A percentile compares a stretch with the other conserved stretches of the same genome.
phyloP scores from a whole-genome alignment of 116 monocot genomes.

The Dioscorea cayenensis region DNA sequence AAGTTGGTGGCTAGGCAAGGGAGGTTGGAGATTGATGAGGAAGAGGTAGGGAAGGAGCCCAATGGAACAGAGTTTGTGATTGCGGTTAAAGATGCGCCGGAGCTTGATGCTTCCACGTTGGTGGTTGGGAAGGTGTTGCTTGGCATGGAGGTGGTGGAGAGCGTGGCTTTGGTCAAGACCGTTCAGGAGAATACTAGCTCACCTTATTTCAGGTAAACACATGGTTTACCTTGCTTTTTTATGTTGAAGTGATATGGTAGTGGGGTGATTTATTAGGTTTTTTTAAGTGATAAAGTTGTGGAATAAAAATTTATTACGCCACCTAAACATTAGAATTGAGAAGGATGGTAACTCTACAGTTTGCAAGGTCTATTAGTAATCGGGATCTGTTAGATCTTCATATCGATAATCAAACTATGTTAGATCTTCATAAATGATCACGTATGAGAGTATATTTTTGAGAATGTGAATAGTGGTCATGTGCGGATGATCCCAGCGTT shows the following conservation, averaged over 20 bases:
- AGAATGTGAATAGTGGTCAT: no score
- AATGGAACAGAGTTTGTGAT: slow-evolving; percentile 86
- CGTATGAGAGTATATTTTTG: no score
- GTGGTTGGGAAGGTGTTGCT: slow-evolving; percentile 58
- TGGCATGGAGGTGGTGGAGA: slow-evolving; percentile 71
- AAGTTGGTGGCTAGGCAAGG: slow-evolving; percentile 72
- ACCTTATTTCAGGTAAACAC: slow-evolving; percentile 71
- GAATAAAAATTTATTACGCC: no score
- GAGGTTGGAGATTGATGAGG: slow-evolving; percentile 62
- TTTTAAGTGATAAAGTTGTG: no score
- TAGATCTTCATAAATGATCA: no score
- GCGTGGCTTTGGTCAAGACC: slow-evolving; percentile 35
- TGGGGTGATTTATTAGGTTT: no score
- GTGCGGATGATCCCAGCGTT: no score
- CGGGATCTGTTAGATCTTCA: no score
- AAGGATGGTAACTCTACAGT: no score
- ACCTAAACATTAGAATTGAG: no score
- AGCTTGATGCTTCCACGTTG: slow-evolving; percentile 43
- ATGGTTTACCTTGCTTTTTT: not conserved
- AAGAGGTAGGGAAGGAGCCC: slow-evolving; percentile 46
- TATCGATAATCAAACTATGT: no score
- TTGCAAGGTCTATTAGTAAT: no score
- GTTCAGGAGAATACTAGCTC: slow-evolving; percentile 67
- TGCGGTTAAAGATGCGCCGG: slow-evolving; percentile 44
- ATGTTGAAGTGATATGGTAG: not conserved